Percentiles rank a stretch among this genome's conserved stretches.
Conservation (phyloP, 2,329 filamentous ascomycete genomes). For the Colletotrichum neosansevieriae region DNA sequence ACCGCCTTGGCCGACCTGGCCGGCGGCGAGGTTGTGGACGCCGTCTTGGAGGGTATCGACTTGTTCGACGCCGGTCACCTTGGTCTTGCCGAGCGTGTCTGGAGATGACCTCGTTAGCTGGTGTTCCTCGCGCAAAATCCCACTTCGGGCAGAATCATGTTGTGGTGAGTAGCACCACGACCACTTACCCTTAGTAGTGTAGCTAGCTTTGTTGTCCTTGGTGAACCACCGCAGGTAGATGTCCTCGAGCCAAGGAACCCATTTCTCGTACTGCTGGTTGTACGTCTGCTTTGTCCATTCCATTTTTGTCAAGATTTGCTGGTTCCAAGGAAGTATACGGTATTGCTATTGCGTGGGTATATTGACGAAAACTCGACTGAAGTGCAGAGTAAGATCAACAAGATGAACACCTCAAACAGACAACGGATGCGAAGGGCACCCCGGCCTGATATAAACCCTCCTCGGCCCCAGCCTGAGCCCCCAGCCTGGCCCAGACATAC, state of each 20-base stretch:
- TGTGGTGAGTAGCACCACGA: not conserved
- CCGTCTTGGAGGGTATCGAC: conserved; percentile 77
- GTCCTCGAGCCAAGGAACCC: conserved; percentile 84
- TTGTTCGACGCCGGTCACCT: conserved; percentile 75
- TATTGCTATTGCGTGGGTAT: not conserved
- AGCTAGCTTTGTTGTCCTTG: conserved; percentile 81
- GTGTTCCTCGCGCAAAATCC: not conserved
- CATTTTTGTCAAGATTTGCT: conserved; percentile 45
- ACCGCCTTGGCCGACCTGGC: conserved; percentile 77
- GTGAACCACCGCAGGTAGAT: conserved; percentile 79
- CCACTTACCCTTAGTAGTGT: conserved; percentile 73
- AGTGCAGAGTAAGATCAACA: conserved; percentile 26
- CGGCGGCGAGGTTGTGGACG: conserved; percentile 70
- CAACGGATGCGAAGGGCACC: not conserved
- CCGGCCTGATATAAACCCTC: conserved; percentile 29
- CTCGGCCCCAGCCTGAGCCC: not conserved
- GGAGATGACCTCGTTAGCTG: conserved; percentile 2
- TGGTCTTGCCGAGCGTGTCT: conserved; percentile 77
- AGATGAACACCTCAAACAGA: conserved; percentile 27
- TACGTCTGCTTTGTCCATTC: conserved; percentile 74
- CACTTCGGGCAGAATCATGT: not conserved
- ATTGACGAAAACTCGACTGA: not conserved
- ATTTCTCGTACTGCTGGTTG: conserved; percentile 78
- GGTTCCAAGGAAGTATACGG: too few species aligned
- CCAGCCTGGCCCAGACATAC: conserved; percentile 2